phyloP scores from a whole-genome alignment of 2,329 filamentous ascomycete species.

The Fusarium annulatum region DNA sequence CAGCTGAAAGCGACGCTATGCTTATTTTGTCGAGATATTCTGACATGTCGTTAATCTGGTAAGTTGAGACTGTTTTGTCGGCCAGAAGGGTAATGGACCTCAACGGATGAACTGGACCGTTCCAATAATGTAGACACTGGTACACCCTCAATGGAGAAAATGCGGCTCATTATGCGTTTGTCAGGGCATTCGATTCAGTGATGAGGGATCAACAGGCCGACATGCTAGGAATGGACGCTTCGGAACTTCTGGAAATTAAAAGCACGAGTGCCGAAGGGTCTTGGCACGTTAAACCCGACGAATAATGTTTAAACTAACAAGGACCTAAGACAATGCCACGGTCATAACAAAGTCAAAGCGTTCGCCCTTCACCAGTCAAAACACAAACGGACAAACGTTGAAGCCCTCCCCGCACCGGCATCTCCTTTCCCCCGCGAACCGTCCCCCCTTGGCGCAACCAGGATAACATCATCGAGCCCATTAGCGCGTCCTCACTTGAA shows the following conservation, averaged over 20 bases:
- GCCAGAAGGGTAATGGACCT: background rate
- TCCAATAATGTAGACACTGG: background rate
- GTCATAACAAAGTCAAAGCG: background rate
- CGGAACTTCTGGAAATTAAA: background rate
- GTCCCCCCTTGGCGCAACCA: background rate
- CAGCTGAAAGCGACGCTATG: background rate
- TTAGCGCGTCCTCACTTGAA: background rate
- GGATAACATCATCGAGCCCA: background rate
- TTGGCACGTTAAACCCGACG: background rate
- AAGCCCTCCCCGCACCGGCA: background rate
- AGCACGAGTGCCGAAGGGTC: background rate
- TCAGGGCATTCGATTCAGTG: background rate
- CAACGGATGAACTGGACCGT: background rate
- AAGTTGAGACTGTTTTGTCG: background rate
- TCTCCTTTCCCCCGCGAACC: background rate
- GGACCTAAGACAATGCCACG: background rate
- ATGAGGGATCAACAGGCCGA: background rate
- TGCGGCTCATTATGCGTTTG: background rate
- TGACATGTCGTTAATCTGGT: background rate
- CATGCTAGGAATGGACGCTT: background rate
- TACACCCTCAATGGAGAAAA: rapidly evolving
- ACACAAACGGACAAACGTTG: background rate
- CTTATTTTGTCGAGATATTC: background rate
- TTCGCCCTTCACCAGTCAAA: background rate
- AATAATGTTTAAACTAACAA: background rate